Conservation (phyloP, 164 flowering plant species). For the Aristolochia contorta region DNA sequence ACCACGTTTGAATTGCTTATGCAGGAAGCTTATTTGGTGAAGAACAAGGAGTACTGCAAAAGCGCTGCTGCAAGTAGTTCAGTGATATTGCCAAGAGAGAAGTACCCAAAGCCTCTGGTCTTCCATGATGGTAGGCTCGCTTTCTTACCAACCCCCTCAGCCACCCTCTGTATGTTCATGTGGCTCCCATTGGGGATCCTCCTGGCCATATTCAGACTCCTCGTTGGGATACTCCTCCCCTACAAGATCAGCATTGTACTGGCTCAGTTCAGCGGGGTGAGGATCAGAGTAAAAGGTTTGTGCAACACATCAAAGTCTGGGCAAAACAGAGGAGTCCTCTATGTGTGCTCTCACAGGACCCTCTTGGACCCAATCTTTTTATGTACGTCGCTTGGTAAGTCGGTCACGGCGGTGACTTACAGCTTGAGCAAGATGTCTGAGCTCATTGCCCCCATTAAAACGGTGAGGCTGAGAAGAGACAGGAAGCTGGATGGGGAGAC, state of each 20-base stretch:
- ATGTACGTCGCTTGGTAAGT: conserved; percentile 25
- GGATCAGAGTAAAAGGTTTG: conserved; percentile 23
- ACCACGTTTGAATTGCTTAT: not conserved
- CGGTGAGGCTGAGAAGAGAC: conserved; percentile 65
- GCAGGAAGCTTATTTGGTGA: conserved; percentile 59
- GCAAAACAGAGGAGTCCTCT: conserved; percentile 38
- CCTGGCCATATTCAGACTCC: conserved; percentile 46
- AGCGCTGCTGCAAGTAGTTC: conserved; percentile 6
- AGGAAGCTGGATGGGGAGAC: conserved; percentile 42
- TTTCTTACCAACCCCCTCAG: conserved; percentile 64
- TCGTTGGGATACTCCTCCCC: conserved; percentile 43
- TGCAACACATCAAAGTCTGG: conserved; percentile 6
- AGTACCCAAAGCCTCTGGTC: conserved; percentile 67
- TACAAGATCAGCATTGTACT: conserved; percentile 26
- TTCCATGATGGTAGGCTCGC: conserved; percentile 93
- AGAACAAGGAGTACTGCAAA: conserved; percentile 35
- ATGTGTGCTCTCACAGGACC: conserved; percentile 73
- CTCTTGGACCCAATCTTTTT: conserved; percentile 72
- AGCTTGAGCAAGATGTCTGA: conserved; percentile 75
- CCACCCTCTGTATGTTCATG: conserved; percentile 62
- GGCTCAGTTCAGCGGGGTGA: conserved; percentile 31
- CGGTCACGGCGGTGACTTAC: conserved; percentile 73
- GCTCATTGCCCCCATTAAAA: conserved; percentile 54
- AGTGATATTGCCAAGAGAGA: conserved; percentile 45
- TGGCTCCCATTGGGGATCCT: conserved; percentile 72